phyloP scores from a whole-genome alignment of 345 rosid genomes.

The Mangifera indica region DNA sequence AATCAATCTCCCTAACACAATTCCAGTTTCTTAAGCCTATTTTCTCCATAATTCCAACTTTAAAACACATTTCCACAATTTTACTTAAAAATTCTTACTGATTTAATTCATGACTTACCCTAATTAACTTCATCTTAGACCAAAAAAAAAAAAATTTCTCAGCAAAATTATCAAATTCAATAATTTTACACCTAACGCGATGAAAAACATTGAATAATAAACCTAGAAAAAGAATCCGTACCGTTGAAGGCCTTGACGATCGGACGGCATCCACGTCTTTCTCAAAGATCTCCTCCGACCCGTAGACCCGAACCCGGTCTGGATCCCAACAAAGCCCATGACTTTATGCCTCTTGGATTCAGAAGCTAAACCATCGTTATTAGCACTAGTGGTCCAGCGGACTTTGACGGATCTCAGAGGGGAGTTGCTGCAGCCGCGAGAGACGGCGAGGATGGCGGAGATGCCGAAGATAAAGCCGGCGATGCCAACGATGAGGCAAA shows the following conservation, averaged over 20 bases:
- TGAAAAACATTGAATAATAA: neutral
- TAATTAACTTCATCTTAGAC: no score
- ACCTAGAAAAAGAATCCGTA: slow-evolving; percentile 19
- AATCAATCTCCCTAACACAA: no score
- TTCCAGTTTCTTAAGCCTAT: no score
- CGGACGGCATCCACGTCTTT: slow-evolving; percentile 90
- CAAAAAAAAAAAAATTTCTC: no score
- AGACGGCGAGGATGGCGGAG: slow-evolving; percentile 37
- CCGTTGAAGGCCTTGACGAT: slow-evolving; percentile 78
- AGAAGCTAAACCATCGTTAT: slow-evolving; percentile 16
- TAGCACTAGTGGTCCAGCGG: slow-evolving; percentile 50
- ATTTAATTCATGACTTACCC: no score
- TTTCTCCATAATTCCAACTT: no score
- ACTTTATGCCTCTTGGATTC: slow-evolving; percentile 58
- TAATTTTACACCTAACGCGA: no score
- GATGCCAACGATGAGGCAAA: slow-evolving; percentile 55
- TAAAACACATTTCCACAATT: no score
- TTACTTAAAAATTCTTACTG: no score
- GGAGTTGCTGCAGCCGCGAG: slow-evolving; percentile 24
- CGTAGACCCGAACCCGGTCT: slow-evolving; percentile 69
- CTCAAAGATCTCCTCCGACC: slow-evolving; percentile 75
- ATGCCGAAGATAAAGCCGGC: slow-evolving; percentile 66
- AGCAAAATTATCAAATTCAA: no score
- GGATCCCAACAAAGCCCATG: slow-evolving; percentile 89
- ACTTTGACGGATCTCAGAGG: slow-evolving; percentile 58